Percentiles rank a stretch among this genome's conserved stretches.
phyloP scores from a whole-genome alignment of 2,329 filamentous ascomycete species.

The Colletotrichum plurivorum region DNA sequence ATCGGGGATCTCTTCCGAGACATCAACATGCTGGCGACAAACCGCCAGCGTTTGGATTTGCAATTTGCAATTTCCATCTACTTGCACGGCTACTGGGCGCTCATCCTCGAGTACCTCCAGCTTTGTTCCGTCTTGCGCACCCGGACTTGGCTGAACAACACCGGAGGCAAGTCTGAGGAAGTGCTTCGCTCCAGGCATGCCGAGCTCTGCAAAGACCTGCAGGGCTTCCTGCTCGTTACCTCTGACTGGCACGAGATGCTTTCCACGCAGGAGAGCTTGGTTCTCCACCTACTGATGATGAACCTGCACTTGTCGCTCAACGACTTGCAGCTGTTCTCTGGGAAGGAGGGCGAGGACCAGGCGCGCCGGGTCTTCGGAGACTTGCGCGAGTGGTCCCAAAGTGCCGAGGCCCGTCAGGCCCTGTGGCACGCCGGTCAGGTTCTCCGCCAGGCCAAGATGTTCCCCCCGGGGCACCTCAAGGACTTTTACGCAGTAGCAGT shows the following conservation, averaged over 20 bases:
- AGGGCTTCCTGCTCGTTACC: conserved; percentile 60
- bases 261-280: conserved; percentile 61
- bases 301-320: conserved; percentile 75
- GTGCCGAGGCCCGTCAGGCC: conserved; percentile 68
- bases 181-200: conserved; percentile 70
- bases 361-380: conserved; percentile 71
- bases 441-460: conserved; percentile 69
- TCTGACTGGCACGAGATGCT: conserved; percentile 58
- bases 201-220: conserved; percentile 72
- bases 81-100: conserved; percentile 75
- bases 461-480: conserved; percentile 68
- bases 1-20: conserved; percentile 71
- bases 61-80: conserved; percentile 72
- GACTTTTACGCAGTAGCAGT: conserved; percentile 79
- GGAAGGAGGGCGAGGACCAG: conserved; percentile 77
- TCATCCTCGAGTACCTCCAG: conserved; percentile 77
- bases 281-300: conserved; percentile 71
- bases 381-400: conserved; percentile 72
- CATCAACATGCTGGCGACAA: conserved; percentile 63
- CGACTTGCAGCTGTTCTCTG: conserved; percentile 77
- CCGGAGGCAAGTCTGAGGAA: conserved; percentile 56
- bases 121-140: conserved; percentile 65
- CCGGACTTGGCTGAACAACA: conserved; percentile 61
- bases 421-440: conserved; percentile 79
- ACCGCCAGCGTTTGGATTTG: conserved; percentile 67